Base-by-base conservation (phyloP, 768 basidiomycete species). In the Boletus sp. region DNA sequence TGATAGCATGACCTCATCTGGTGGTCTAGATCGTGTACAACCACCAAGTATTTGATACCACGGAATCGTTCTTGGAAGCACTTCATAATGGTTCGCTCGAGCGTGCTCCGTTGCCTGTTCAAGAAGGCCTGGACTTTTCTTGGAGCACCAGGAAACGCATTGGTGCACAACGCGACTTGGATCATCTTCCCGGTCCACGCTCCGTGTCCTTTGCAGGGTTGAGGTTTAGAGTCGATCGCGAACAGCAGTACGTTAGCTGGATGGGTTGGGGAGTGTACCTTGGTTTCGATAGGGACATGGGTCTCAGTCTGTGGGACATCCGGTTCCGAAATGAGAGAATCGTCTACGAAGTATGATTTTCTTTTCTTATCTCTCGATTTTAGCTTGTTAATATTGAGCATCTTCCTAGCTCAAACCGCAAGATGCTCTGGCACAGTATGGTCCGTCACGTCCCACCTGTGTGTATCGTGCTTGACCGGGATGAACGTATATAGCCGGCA, bases 261-360 rank as follows among this genome's bases (percentile, higher is more conserved):
- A 82, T 87, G 82, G 83, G 83, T 3, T 86, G 84, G 83, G 74
- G 77, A 0, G 53, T 86, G 68, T 86, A 80, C 58, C 73, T 86
- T 32, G 80, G 82, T 49, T 87, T 86, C 64, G 83, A 84, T 54
- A 68, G 84, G 30, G 86, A 87, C 63, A 86, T 87, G 84, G 86
- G 84, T 14, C 60, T 85, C 59, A 80, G 76, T 56, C 68, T 86
- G 18, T 86, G 82, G 81, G 80, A 86, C 63, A 75, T 86, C 47
- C 73, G 78, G 5, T 83, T 87, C 73, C 71, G 74, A 39, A 77
- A 77, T 12, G 84, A 84, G 64, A 69, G 86, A 36, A 80, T 88
- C 42, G 77, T 86, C 41, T 88, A 87, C 60, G 81, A 85, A 72
- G 80, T 80, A 48, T 52, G 71, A 7, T 24, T 20, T 47, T 15